Conservation (phyloP, 2,329 filamentous ascomycete genomes). For the Aspergillus sp. region DNA sequence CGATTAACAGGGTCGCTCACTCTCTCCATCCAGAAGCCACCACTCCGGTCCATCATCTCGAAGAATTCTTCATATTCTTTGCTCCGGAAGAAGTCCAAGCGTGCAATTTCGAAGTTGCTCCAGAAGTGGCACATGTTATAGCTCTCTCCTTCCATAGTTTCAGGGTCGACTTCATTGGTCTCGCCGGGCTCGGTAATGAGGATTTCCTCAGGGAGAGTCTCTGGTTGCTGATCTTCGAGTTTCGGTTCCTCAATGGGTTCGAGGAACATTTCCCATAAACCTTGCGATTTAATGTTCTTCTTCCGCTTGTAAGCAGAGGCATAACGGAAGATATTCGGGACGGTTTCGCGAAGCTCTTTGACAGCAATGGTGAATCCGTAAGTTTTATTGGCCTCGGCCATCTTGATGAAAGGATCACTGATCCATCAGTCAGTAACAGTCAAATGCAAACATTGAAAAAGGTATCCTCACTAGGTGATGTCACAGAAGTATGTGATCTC, state of each 20-base stretch:
- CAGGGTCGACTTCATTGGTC: constrained; percentile 76
- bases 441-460: neutral
- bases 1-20: constrained; percentile 54
- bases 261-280: constrained; percentile 98
- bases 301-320: constrained; percentile 95
- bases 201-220: constrained; percentile 78
- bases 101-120: constrained; percentile 99
- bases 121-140: constrained; percentile 99
- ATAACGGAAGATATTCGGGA: constrained; percentile 98
- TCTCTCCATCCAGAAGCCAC: constrained; percentile 98
- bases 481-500: constrained; percentile 99
- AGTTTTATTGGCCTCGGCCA: constrained; percentile 93
- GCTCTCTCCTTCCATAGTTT: constrained; percentile 93
- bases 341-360: constrained; percentile 95
- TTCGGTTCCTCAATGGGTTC: constrained; percentile 59
- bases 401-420: constrained; percentile 91
- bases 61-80: constrained; percentile 98
- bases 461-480: constrained; percentile 79
- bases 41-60: constrained; percentile 96
- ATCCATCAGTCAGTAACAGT: constrained; percentile 29
- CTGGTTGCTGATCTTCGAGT: constrained; percentile 64
- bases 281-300: constrained; percentile 86
- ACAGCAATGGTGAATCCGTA: constrained; percentile 99
- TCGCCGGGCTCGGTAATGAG: constrained; percentile 71
- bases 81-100: constrained; percentile 92